phyloP scores from a whole-genome alignment of 805 yeast species.

The Saturnispora hagleri region DNA sequence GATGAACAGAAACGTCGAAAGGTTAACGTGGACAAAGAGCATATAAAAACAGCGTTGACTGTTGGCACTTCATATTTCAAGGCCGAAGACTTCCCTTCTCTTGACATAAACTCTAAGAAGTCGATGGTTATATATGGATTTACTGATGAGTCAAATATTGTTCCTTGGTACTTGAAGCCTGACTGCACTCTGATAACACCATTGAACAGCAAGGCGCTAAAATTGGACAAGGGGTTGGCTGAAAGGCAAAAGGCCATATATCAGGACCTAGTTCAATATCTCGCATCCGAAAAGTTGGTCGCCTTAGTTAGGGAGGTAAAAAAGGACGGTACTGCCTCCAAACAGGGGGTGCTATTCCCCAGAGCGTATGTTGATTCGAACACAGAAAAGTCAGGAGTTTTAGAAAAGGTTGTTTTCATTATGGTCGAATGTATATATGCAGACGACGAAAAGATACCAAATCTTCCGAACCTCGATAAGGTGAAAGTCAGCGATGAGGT shows the following conservation, averaged over 20 bases:
- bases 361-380: constrained; percentile 19
- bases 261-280: constrained; percentile 41
- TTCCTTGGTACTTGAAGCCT: constrained; percentile 49
- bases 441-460: constrained; percentile 48
- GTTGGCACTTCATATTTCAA: constrained; percentile 55
- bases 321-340: constrained; percentile 28
- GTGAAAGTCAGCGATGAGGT: constrained; percentile 23
- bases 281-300: constrained; percentile 37
- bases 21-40: constrained; percentile 20
- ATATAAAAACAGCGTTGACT: constrained; percentile 41
- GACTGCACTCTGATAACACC: constrained; percentile 44
- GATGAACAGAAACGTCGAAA: constrained; percentile 27
- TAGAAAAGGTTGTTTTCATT: constrained; percentile 33
- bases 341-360: constrained; percentile 11
- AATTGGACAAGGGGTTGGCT: background rate
- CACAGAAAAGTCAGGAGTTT: constrained; percentile 14
- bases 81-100: constrained; percentile 38
- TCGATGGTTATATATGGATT: constrained; percentile 64
- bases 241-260: constrained; percentile 33
- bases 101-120: constrained; percentile 28
- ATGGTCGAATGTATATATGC: constrained; percentile 56
- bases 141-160: constrained; percentile 35
- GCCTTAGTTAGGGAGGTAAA: constrained; percentile 60
- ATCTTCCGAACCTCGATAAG: constrained; percentile 34
- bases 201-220: constrained; percentile 11